Evolutionary conservation across 208 protist species (phyloP), one percentile per base, ranked within the genome.

Genomic region (Trypanosoma brucei): DNA sequence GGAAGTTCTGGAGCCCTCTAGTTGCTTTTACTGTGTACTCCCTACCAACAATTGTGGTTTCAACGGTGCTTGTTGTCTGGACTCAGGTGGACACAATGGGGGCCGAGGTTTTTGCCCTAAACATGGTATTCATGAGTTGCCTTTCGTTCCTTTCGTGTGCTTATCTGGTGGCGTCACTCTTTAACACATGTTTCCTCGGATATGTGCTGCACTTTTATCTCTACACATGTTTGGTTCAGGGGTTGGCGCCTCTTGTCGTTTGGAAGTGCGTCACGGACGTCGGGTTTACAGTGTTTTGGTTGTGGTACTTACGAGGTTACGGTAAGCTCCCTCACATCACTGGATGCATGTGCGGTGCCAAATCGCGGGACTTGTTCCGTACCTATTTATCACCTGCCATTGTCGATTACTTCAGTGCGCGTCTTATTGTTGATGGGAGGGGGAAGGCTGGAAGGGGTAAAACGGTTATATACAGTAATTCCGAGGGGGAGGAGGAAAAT

Each of bases 31-130:
- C 58, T 14, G 65, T 88, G 9, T 93, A 88, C 59, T 91, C 83
- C 45, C 83, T 93, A 59, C 87, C 87, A n/a, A 91, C 87, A 46
- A 62, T 76, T 61, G 79, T 79, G 3, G 76, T 91, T 14, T 78
- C 79, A 22, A 8, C 82, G 36, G 63, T 71, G 5, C 50, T 66
- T 11, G 33, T 39, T 35, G 72, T 81, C 3, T 73, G 75, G 36
- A 69, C 87, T n/a, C 3, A 91, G 40, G 57, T 83, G n/a, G 52
- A 79, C 35, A 87, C 79, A 9, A 76, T 67, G 42, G 87, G 83
- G 34, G 74, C 82, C 7, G 75, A 59, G 62, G 70, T 78, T 48
- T 91, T 84, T 57, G 61, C 75, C 2, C 37, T 71, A 22, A 86
- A 79, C 56, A 91, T 93, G 83, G 66, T 73, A 48, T 65, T 75